Conservation (phyloP, 1,139 yeast genomes). For the Magnusiomyces clavatus region DNA sequence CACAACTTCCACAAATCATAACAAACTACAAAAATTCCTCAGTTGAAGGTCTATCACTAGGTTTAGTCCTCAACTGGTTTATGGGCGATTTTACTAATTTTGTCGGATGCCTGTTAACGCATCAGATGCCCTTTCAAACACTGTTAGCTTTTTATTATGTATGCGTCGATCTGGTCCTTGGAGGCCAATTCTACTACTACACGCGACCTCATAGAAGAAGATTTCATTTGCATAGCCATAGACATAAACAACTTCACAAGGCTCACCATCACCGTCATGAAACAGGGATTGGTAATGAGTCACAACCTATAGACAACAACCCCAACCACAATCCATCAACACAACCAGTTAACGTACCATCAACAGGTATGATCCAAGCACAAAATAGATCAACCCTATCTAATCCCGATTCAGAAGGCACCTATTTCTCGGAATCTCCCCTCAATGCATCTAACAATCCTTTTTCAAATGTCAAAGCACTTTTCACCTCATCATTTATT, state of each 20-base stretch:
- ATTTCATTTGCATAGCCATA: neutral
- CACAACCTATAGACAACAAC: neutral
- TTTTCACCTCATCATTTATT: slow-evolving; percentile 26
- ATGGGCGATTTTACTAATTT: slow-evolving; percentile 78
- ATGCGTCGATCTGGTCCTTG: slow-evolving; percentile 60
- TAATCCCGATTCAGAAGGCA: neutral
- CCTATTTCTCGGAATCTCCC: too few species aligned
- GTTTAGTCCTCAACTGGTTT: slow-evolving; percentile 70
- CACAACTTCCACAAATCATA: slow-evolving; percentile 80
- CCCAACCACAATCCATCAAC: neutral
- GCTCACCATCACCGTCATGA: neutral
- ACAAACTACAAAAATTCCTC: slow-evolving; percentile 69
- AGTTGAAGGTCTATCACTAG: slow-evolving; percentile 81
- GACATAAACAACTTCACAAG: neutral
- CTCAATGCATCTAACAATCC: too few species aligned
- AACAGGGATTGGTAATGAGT: neutral
- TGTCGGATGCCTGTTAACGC: slow-evolving; percentile 70
- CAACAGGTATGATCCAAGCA: neutral
- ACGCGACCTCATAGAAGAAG: slow-evolving; percentile 19
- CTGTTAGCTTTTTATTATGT: slow-evolving; percentile 69
- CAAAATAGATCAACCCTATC: neutral
- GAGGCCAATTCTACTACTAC: slow-evolving; percentile 74
- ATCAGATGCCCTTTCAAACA: slow-evolving; percentile 70
- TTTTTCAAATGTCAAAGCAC: slow-evolving; percentile 14
- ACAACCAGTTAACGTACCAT: slow-evolving; percentile 3